A percentile compares a stretch with the other conserved stretches of the same genome.
These are phyloP conservation scores for Tuber aestivum DNA, from an alignment of 495 filamentous ascomycete species.

Conservation along the genomic window DNA sequence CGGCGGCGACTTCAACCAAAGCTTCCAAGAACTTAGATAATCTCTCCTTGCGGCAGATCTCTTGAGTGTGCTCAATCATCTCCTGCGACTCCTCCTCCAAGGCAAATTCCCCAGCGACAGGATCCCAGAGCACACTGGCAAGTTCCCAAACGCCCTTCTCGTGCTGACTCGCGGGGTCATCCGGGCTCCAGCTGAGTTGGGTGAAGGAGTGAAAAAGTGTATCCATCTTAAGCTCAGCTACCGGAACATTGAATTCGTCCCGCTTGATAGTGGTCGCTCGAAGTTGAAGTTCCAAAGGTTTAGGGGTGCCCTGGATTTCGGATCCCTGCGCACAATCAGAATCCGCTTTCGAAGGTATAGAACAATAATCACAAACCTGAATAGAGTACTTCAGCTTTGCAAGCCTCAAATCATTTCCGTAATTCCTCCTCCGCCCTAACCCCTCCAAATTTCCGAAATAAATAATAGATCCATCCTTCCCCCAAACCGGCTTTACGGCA, in stretches of 20 bases:
- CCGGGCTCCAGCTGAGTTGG: constrained; percentile 33
- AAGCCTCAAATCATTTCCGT: constrained; percentile 23
- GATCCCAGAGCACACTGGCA: constrained; percentile 80
- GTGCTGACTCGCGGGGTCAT: constrained; percentile 43
- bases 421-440: constrained; percentile 26
- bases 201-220: constrained; percentile 32
- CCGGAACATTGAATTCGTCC: constrained; percentile 48
- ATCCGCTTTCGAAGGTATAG: constrained; percentile 21
- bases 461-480: constrained; percentile 63
- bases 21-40: constrained; percentile 58
- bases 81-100: constrained; percentile 46
- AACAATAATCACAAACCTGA: constrained; percentile 23
- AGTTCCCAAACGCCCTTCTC: constrained; percentile 68
- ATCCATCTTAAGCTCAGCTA: constrained; percentile 43
- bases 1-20: constrained; percentile 55
- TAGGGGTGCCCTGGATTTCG: constrained; percentile 40
- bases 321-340: constrained; percentile 16
- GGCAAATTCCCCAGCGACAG: constrained; percentile 51
- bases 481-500: constrained; percentile 62
- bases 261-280: constrained; percentile 43
- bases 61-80: constrained; percentile 33
- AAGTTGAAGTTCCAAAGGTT: constrained; percentile 47
- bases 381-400: constrained; percentile 33
- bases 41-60: constrained; percentile 48
- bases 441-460: constrained; percentile 48